phyloP scores from a whole-genome alignment of 148 eudicot genomes.

The Vaccinium darrowii region DNA sequence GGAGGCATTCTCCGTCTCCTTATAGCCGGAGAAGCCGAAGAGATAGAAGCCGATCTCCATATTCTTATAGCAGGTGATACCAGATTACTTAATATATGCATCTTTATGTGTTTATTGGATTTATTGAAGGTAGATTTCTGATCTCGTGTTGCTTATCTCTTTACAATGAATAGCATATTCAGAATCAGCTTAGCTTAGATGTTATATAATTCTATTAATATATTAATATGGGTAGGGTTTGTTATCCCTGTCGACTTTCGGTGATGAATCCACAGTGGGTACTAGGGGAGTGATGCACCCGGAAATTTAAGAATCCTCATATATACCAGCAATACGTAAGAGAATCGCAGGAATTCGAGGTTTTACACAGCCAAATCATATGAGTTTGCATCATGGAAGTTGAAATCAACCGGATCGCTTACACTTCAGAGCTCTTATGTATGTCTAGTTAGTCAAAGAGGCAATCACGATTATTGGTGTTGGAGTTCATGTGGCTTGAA shows the following conservation, averaged over 20 bases:
- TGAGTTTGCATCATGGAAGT: background rate
- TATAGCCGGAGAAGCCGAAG: conserved; percentile 67
- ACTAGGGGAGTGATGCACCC: background rate
- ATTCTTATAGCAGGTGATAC: conserved; percentile 76
- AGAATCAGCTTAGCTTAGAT: background rate
- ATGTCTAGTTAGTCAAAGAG: background rate
- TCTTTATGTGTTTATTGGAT: background rate
- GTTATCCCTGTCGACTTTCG: background rate
- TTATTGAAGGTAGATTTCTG: background rate
- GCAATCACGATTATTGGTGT: background rate
- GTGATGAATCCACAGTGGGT: background rate
- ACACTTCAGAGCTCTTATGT: background rate
- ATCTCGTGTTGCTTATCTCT: background rate
- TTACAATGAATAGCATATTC: background rate
- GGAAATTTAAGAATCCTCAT: background rate
- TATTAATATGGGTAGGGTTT: background rate
- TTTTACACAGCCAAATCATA: background rate
- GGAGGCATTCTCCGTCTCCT: conserved; percentile 64
- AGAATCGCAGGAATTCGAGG: background rate
- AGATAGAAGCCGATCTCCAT: conserved; percentile 78
- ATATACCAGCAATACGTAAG: background rate
- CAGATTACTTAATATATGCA: conserved; percentile 8
- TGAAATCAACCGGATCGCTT: background rate
- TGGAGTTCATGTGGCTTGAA: conserved; percentile 1
- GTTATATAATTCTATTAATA: background rate